Evolutionary conservation across 768 basidiomycete species (phyloP).

Genomic region (Russula emetica): DNA sequence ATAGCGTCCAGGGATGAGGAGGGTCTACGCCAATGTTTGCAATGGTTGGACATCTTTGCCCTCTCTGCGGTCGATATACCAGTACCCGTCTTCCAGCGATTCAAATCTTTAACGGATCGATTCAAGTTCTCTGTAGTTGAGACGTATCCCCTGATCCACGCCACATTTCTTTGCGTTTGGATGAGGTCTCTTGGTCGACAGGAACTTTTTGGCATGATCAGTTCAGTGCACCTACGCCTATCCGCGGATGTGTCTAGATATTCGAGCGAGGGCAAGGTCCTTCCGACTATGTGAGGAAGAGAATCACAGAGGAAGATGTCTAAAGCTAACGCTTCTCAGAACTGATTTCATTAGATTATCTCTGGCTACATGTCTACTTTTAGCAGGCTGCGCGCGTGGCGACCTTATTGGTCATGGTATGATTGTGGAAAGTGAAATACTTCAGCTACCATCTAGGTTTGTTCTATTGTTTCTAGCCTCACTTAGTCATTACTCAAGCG

Average conservation of each 20-base stretch:
- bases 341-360: slow-evolving; percentile 57
- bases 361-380: slow-evolving; percentile 53
- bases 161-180: slow-evolving; percentile 56
- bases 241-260: slow-evolving; percentile 38
- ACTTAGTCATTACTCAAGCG: slow-evolving; percentile 1
- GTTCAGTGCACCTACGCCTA: slow-evolving; percentile 46
- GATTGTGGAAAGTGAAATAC: slow-evolving; percentile 46
- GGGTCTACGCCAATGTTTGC: slow-evolving; percentile 46
- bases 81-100: slow-evolving; percentile 45
- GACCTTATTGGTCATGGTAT: slow-evolving; percentile 45
- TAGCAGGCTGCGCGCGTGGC: slow-evolving; percentile 62
- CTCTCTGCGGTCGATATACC: slow-evolving; percentile 64
- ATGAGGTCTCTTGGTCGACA: slow-evolving; percentile 54
- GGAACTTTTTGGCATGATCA: slow-evolving; percentile 50
- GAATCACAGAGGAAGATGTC: neutral
- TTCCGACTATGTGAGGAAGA: slow-evolving; percentile 19
- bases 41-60: slow-evolving; percentile 59
- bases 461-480: slow-evolving; percentile 26
- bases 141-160: slow-evolving; percentile 49
- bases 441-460: slow-evolving; percentile 54
- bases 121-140: slow-evolving; percentile 42
- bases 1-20: slow-evolving; percentile 41
- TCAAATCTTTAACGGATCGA: slow-evolving; percentile 40
- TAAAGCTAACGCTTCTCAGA: slow-evolving; percentile 30
- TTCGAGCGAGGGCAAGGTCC: slow-evolving; percentile 33